Evolutionary conservation across 805 yeast species (phyloP).

Genomic region (Yamadazyma paraphyllophila): DNA sequence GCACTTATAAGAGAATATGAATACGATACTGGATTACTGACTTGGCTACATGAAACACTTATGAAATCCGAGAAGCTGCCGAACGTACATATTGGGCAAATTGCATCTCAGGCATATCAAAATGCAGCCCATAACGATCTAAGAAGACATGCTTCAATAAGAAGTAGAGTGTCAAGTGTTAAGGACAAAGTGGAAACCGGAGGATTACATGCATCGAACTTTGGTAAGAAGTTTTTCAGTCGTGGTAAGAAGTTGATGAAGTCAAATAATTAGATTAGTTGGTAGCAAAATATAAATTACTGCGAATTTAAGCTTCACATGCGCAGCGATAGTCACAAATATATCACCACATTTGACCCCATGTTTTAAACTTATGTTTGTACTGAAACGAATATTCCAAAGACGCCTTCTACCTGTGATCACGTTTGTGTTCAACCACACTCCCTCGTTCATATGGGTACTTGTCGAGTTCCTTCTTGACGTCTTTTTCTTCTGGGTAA

Average conservation of each 20-base stretch:
- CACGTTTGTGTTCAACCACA: slow-evolving; percentile 30
- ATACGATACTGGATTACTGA: slow-evolving; percentile 56
- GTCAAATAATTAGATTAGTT: slow-evolving; percentile 7
- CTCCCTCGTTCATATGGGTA: slow-evolving; percentile 41
- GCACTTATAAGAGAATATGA: slow-evolving; percentile 42
- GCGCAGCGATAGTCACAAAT: not conserved
- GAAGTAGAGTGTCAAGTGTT: slow-evolving; percentile 48
- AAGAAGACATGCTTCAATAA: slow-evolving; percentile 48
- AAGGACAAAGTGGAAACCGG: slow-evolving; percentile 48
- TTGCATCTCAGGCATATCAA: slow-evolving; percentile 64
- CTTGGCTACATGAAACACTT: slow-evolving; percentile 53
- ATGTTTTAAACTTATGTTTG: not conserved
- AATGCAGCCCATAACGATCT: slow-evolving; percentile 58
- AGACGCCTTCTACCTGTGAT: slow-evolving; percentile 21
- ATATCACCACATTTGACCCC: too few relatives aligned
- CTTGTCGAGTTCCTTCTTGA: slow-evolving; percentile 44
- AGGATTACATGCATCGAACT: slow-evolving; percentile 49
- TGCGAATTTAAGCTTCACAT: not conserved
- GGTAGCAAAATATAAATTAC: not conserved
- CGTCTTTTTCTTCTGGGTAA: slow-evolving; percentile 47
- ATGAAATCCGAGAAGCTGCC: slow-evolving; percentile 32
- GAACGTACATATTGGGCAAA: slow-evolving; percentile 47
- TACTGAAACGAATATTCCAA: slow-evolving; percentile 4
- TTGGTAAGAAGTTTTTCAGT: slow-evolving; percentile 54
- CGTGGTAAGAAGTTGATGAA: slow-evolving; percentile 51